Conservation (phyloP, 108 stramenopile species). For the Nitzschia palea region DNA sequence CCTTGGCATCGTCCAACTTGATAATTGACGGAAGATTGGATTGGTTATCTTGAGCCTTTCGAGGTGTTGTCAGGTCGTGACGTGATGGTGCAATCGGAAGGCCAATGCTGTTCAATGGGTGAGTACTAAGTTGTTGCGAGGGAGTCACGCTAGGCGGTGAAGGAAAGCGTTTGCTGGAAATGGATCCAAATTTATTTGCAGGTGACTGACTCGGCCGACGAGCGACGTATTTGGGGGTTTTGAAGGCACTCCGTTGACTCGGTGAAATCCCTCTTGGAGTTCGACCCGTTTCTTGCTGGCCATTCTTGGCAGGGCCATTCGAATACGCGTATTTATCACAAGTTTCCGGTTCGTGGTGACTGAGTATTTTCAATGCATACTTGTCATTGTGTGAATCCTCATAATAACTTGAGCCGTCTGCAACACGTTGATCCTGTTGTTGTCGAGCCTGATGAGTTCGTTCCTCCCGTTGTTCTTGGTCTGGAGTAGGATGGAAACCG, state of each 20-base stretch:
- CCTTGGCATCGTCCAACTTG: neutral
- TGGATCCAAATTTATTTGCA: neutral
- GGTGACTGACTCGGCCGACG: neutral
- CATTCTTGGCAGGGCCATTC: neutral
- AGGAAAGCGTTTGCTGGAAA: neutral
- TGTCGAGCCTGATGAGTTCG: neutral
- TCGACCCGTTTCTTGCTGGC: neutral
- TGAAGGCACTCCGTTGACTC: conserved; percentile 3
- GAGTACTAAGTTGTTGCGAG: neutral
- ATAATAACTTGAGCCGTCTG: neutral
- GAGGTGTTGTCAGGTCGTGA: neutral
- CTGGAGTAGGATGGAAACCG: too few relatives aligned
- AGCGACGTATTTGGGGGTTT: neutral
- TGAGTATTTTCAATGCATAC: neutral
- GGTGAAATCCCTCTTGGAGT: neutral
- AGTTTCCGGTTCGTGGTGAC: neutral
- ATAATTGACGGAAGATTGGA: neutral
- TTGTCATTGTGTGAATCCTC: neutral
- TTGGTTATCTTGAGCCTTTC: neutral
- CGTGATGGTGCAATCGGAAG: neutral
- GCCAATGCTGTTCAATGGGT: conserved; percentile 8
- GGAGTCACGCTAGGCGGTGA: neutral
- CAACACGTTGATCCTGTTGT: neutral
- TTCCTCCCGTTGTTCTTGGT: too few relatives aligned
- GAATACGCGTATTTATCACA: neutral